A percentile compares a stretch with the other conserved stretches of the same genome.
Evolutionary conservation across 2,329 filamentous ascomycete genomes (phyloP).

Genomic region (Rutstroemia sp.): DNA sequence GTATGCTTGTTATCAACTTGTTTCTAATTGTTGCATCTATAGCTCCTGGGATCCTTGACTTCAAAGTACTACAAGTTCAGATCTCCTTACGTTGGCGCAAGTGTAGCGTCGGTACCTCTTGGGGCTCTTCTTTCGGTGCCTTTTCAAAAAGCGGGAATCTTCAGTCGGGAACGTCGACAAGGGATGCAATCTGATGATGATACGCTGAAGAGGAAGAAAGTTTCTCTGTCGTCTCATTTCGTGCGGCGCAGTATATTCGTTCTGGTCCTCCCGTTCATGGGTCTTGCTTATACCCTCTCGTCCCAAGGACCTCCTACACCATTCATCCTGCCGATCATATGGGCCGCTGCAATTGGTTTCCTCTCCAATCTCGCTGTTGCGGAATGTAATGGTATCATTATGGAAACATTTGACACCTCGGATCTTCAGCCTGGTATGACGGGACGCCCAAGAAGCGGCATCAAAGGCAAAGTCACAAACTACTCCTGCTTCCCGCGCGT

Average conservation of each 20-base stretch:
- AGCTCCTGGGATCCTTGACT: constrained; percentile 61
- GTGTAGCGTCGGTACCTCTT: constrained; percentile 57
- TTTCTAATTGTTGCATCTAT: background rate
- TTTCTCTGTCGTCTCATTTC: constrained; percentile 67
- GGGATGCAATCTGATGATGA: constrained; percentile 57
- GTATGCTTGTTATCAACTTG: constrained; percentile 13
- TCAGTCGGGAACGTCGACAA: constrained; percentile 56
- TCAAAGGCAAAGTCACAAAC: constrained; percentile 51
- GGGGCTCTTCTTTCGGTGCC: constrained; percentile 65
- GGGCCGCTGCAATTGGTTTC: constrained; percentile 61
- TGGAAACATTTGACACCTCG: constrained; percentile 77
- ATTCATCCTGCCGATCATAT: constrained; percentile 56
- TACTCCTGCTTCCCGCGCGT: constrained; percentile 72
- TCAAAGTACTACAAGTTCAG: constrained; percentile 60
- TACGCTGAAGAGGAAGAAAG: constrained; percentile 50
- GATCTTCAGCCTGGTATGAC: constrained; percentile 69
- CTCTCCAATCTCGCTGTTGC: constrained; percentile 66
- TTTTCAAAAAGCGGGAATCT: constrained; percentile 63
- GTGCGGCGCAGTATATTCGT: constrained; percentile 62
- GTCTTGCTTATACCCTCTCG: constrained; percentile 59
- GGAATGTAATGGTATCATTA: constrained; percentile 69
- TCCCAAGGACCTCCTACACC: constrained; percentile 55
- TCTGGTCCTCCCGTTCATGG: constrained; percentile 57
- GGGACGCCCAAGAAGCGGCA: constrained; percentile 38
- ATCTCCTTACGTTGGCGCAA: constrained; percentile 59